Conservation (phyloP, 768 basidiomycete genomes). For the Omphalotus guepiniiformis region DNA sequence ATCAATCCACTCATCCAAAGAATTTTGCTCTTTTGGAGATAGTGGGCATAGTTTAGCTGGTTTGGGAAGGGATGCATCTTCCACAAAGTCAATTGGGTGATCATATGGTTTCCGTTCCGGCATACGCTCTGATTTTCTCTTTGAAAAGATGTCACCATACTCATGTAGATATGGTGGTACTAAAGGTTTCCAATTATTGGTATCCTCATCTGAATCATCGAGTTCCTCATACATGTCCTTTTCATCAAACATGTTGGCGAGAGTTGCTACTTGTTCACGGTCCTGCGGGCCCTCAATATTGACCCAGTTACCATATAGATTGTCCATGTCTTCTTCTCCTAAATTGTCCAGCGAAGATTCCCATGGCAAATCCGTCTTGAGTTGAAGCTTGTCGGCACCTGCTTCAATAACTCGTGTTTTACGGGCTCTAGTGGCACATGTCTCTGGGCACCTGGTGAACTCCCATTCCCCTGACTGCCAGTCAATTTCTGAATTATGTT, state of each 20-base stretch:
- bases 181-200: constrained; percentile 8
- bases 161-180: constrained; percentile 18
- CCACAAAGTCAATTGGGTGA: constrained; percentile 24
- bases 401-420: background rate
- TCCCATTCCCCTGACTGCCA: constrained; percentile 3
- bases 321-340: background rate
- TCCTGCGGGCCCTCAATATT: background rate
- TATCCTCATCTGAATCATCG: constrained; percentile 1
- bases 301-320: background rate
- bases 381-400: background rate
- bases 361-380: background rate
- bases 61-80: constrained; percentile 19
- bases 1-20: background rate
- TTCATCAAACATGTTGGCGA: constrained; percentile 2
- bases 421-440: constrained; percentile 6
- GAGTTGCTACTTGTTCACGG: background rate
- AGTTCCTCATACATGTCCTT: background rate
- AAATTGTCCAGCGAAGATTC: background rate
- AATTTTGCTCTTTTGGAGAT: constrained; percentile 21
- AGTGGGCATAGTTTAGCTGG: constrained; percentile 26
- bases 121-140: constrained; percentile 19
- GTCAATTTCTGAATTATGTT: constrained; percentile 4
- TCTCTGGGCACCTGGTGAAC: constrained; percentile 7
- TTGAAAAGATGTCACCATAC: constrained; percentile 22
- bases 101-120: constrained; percentile 25